Percentiles rank a stretch among this genome's conserved stretches.
phyloP scores from a whole-genome alignment of 306 rosid species.

The Prunus kanzakura region DNA sequence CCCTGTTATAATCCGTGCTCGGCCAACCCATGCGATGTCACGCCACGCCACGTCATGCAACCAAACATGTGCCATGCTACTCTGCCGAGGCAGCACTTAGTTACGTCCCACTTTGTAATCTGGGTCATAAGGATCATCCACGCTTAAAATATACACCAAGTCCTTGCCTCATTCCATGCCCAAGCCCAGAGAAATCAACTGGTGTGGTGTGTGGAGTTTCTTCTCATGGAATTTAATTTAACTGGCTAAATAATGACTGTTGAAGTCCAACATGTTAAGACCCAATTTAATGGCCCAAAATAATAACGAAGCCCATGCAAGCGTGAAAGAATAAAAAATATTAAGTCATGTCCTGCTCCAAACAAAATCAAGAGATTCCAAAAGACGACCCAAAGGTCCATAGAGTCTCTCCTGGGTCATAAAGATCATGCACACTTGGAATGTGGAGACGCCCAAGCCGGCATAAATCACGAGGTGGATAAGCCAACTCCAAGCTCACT shows the following conservation, averaged over 20 bases:
- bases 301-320: not conserved
- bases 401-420: too few relatives aligned
- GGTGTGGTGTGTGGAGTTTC: too few relatives aligned
- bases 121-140: not conserved
- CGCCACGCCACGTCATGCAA: not conserved
- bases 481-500: too few relatives aligned
- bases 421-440: too few relatives aligned
- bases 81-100: not conserved
- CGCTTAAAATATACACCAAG: not conserved
- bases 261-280: not conserved
- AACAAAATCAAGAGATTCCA: not conserved
- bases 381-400: not conserved
- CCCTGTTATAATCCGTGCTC: not conserved
- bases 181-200: too few relatives aligned
- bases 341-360: not conserved
- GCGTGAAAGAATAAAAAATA: too few relatives aligned
- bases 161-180: not conserved
- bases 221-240: too few relatives aligned
- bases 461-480: too few relatives aligned
- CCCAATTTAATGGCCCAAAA: not conserved
- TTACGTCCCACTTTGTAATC: not conserved
- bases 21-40: not conserved
- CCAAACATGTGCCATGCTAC: not conserved
- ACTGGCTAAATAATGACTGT: not conserved
- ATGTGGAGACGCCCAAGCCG: too few relatives aligned